These are phyloP conservation scores for Daldinia concentrica DNA, from an alignment of 495 filamentous ascomycete genomes.

Conservation along the genomic window DNA sequence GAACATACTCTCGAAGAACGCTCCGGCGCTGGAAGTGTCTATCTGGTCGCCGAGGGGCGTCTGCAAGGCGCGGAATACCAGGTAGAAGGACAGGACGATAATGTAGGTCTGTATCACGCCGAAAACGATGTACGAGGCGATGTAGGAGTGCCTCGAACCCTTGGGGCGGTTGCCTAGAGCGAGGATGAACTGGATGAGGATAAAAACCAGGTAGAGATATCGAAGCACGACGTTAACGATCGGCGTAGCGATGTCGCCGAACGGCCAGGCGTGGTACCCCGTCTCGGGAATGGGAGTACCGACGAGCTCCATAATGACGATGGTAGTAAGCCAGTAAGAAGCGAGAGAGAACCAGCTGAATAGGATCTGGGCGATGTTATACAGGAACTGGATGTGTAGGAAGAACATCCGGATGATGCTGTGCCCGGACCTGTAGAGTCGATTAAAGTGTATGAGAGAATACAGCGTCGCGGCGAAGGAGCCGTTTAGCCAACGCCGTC, in stretches of 20 bases:
- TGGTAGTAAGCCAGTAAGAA: constrained; percentile 95
- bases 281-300: neutral
- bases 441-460: constrained; percentile 97
- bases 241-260: constrained; percentile 61
- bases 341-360: constrained; percentile 95
- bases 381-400: constrained; percentile 94
- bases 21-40: constrained; percentile 25
- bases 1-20: constrained; percentile 71
- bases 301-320: constrained; percentile 74
- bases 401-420: constrained; percentile 98
- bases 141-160: constrained; percentile 89
- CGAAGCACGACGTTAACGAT: constrained; percentile 91
- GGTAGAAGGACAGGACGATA: neutral
- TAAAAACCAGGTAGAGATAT: constrained; percentile 88
- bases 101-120: constrained; percentile 44
- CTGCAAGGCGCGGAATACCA: neutral
- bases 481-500: constrained; percentile 97
- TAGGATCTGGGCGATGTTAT: constrained; percentile 88
- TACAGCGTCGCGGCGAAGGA: constrained; percentile 98
- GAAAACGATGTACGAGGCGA: constrained; percentile 87
- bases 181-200: constrained; percentile 94
- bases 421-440: constrained; percentile 98
- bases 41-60: neutral
- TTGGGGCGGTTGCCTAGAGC: constrained; percentile 96
- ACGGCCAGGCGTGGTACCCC: neutral